Evolutionary conservation across 2,329 filamentous ascomycete species (phyloP), one percentile per base, ranked within the genome.

Genomic region (Boeremia exigua): DNA sequence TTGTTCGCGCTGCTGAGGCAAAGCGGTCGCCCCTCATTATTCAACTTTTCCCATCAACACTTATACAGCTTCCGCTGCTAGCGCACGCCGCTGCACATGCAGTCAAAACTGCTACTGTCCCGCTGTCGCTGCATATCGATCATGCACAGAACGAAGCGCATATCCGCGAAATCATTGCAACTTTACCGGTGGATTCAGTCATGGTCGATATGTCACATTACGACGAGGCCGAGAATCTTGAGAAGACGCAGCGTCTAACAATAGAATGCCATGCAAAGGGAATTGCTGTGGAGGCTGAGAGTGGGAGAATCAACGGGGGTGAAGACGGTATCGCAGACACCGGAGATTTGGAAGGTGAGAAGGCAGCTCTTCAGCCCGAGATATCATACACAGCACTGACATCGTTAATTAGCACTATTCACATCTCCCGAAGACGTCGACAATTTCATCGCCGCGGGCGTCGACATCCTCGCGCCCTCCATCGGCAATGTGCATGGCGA

Each of bases 121-220:
- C 78, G 0, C 67, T 80, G 5, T 76, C 77, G 2, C 60, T 81
- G n/a, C 79, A 81, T 63, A 77, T 81, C 62, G 79, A 81, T 52
- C 79, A 81, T 57, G 78, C 78, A 2, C 78, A 80, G 54, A 71
- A 78, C 61, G 75, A 75, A 2, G 75, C 73, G 3, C 71, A 80
- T 29, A 77, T 79, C 48, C 72, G 73, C 57, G 67, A 67, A 30
- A 78, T 78, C 25, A 74, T 75, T 5, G 60, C 67, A 6, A 80
- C 84, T n/a, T 79, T 82, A 4, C 76, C 77, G 2, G 90, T 90
- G 63, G 88, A 91, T 73, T 85, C 82, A 59, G 90, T 91, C 70
- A 91, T 91, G 88, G 84, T 91, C 0, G 88, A 91, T 71, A 91
- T 91, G 87, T 86, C 82, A 52, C 88, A 90, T 71, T 85, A 88